Evolutionary conservation across 495 filamentous ascomycete genomes (phyloP).

Genomic region (Hypoxylon fragiforme): DNA sequence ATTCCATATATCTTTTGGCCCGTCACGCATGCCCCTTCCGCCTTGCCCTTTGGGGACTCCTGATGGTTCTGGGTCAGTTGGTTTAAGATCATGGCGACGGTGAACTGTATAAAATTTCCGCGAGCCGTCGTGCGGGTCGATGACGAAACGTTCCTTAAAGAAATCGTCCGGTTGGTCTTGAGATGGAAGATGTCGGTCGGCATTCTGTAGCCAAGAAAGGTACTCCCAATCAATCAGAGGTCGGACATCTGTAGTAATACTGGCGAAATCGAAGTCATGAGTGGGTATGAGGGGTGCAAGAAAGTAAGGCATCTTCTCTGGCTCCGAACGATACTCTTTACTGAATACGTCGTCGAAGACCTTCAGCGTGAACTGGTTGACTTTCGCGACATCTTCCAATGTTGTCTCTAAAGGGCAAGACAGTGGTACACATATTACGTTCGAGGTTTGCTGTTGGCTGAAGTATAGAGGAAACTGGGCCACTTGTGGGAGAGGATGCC

Average conservation of each 20-base stretch:
- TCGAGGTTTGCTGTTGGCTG: constrained; percentile 60
- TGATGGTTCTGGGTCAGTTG: constrained; percentile 45
- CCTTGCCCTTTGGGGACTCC: constrained; percentile 34
- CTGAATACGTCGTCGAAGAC: constrained; percentile 88
- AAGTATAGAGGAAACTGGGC: constrained; percentile 74
- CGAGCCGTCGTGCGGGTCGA: constrained; percentile 75
- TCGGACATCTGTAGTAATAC: constrained; percentile 18
- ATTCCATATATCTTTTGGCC: constrained; percentile 43
- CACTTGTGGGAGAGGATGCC: constrained; percentile 63
- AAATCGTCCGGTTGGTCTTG: constrained; percentile 56
- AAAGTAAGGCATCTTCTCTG: constrained; percentile 79
- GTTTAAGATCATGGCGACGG: constrained; percentile 50
- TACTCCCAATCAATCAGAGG: constrained; percentile 68
- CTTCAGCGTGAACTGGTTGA: constrained; percentile 72
- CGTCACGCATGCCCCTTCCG: constrained; percentile 28
- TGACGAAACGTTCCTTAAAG: constrained; percentile 66
- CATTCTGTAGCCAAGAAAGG: constrained; percentile 48
- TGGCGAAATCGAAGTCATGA: constrained; percentile 36
- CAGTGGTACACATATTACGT: constrained; percentile 51
- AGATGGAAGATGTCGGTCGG: constrained; percentile 47
- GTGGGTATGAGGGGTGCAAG: constrained; percentile 62
- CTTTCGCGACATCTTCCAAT: constrained; percentile 44
- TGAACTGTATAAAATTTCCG: constrained; percentile 58
- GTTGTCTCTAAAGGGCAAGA: constrained; percentile 46
- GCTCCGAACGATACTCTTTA: constrained; percentile 71